phyloP scores from a whole-genome alignment of 805 yeast species.

The Sungouiella blattae region DNA sequence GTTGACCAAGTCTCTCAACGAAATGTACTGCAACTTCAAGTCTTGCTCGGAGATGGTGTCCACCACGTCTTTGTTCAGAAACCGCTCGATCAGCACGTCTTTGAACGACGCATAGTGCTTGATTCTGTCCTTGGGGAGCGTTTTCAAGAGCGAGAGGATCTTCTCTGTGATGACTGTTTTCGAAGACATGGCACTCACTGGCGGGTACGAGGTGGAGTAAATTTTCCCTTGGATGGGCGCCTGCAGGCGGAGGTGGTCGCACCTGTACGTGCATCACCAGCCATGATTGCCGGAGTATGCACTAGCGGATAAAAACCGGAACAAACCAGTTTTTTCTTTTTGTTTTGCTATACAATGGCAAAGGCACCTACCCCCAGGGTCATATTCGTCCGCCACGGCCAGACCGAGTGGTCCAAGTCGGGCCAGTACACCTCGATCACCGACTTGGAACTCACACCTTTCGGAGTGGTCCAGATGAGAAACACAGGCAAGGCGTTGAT shows the following conservation, averaged over 20 bases:
- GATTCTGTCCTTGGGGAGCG: slow-evolving; percentile 66
- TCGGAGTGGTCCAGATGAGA: slow-evolving; percentile 73
- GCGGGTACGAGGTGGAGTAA: too few species aligned
- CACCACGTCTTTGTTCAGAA: slow-evolving; percentile 34
- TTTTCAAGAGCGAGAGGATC: slow-evolving; percentile 55
- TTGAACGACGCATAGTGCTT: slow-evolving; percentile 69
- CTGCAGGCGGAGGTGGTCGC: neutral
- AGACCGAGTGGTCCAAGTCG: slow-evolving; percentile 92
- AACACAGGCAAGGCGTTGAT: slow-evolving; percentile 71
- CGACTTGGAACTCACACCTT: slow-evolving; percentile 72
- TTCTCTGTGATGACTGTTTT: slow-evolving; percentile 51
- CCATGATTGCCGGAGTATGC: neutral
- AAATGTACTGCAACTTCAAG: slow-evolving; percentile 55
- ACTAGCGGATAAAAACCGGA: neutral
- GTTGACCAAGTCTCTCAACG: slow-evolving; percentile 53
- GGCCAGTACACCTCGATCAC: slow-evolving; percentile 91
- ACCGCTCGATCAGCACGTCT: slow-evolving; percentile 51
- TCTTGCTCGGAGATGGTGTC: slow-evolving; percentile 44
- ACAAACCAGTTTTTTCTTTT: neutral
- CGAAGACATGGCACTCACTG: slow-evolving; percentile 8
- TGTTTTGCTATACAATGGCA: too few species aligned
- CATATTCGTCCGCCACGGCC: slow-evolving; percentile 77
- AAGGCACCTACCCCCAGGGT: slow-evolving; percentile 53
- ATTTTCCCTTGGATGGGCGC: too few species aligned
- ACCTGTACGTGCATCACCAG: neutral